Evolutionary conservation across 2,329 filamentous ascomycete species (phyloP).

Genomic region (Thelonectria discophora): DNA sequence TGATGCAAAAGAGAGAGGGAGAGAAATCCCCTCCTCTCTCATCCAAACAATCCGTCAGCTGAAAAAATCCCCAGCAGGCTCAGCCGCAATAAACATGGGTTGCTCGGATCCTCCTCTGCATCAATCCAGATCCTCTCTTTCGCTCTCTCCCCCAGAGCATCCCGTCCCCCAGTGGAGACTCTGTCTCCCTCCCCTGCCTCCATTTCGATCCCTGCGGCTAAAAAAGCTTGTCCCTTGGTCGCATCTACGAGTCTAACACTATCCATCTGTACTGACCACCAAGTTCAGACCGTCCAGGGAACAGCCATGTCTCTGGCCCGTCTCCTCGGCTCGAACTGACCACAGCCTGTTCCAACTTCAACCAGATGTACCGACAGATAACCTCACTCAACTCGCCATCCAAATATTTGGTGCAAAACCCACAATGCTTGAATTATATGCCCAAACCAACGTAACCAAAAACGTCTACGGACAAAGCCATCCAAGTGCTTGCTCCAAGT

Average conservation of each 20-base stretch:
- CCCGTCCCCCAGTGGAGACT: background rate
- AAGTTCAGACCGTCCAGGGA: background rate
- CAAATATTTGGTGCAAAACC: too few relatives aligned
- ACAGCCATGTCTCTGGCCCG: background rate
- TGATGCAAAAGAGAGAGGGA: too few relatives aligned
- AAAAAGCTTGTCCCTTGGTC: constrained; percentile 14
- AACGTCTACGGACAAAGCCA: constrained; percentile 7
- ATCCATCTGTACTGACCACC: too few relatives aligned
- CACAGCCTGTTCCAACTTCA: background rate
- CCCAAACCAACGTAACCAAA: background rate
- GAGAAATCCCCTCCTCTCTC: background rate
- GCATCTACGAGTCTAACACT: background rate
- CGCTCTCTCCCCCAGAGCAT: too few relatives aligned
- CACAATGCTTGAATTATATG: background rate
- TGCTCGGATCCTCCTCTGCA: background rate
- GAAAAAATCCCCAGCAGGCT: background rate
- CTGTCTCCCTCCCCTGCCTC: background rate
- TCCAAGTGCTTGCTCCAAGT: background rate
- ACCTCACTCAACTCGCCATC: too few relatives aligned
- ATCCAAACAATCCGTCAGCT: too few relatives aligned
- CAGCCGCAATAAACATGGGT: constrained; percentile 10
- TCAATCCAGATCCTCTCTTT: too few relatives aligned
- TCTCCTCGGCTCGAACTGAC: background rate
- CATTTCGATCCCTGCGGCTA: constrained; percentile 3
- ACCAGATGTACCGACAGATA: too few relatives aligned